Conservation (phyloP, 257 asterid genomes). For the Handroanthus guayacan region DNA sequence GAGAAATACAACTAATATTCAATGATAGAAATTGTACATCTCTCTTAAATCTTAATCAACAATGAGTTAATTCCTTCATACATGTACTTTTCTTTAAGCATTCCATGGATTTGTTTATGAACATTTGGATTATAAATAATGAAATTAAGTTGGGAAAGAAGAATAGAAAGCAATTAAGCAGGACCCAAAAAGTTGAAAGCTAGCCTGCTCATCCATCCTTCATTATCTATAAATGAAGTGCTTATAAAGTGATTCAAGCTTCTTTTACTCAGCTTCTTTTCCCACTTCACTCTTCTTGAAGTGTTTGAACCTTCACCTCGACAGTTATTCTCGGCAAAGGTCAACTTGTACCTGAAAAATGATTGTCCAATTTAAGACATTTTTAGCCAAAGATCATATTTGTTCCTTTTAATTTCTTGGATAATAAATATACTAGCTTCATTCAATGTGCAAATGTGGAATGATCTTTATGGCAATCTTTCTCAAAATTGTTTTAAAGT, state of each 20-base stretch:
- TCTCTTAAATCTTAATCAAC: too few relatives aligned
- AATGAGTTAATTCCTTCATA: too few relatives aligned
- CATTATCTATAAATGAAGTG: constrained; percentile 61
- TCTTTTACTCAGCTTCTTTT: constrained; percentile 36
- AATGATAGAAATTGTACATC: too few relatives aligned
- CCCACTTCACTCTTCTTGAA: constrained; percentile 66
- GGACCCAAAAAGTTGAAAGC: constrained; percentile 20
- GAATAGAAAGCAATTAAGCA: not conserved
- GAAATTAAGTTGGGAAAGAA: too few relatives aligned
- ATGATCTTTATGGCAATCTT: not conserved
- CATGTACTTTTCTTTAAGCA: too few relatives aligned
- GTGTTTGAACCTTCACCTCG: constrained; percentile 61
- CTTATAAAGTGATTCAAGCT: constrained; percentile 39
- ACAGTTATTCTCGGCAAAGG: constrained; percentile 63
- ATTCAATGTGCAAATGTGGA: not conserved
- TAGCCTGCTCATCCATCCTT: constrained; percentile 59
- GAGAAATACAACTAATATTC: too few relatives aligned
- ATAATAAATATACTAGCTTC: not conserved
- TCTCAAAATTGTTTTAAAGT: not conserved
- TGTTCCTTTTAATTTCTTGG: not conserved
- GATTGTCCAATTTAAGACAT: not conserved
- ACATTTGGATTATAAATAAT: too few relatives aligned
- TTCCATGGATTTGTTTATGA: too few relatives aligned
- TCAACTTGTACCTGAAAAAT: constrained; percentile 51
- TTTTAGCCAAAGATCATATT: not conserved